These are phyloP conservation scores for Cercospora nicotianae DNA, from an alignment of 2,329 filamentous ascomycete species.

Conservation along the genomic window DNA sequence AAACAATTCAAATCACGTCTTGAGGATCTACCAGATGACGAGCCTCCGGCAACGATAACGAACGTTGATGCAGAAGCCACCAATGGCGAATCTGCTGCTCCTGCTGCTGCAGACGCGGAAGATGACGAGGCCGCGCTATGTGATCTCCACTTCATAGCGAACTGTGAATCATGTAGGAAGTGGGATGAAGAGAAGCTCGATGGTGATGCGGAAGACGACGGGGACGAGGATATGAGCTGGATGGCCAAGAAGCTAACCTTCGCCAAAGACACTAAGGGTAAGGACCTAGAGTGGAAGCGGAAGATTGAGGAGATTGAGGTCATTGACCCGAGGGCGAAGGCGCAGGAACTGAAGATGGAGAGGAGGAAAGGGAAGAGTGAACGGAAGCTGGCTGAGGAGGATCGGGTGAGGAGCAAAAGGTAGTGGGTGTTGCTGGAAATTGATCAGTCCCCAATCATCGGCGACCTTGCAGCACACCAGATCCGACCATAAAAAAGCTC, in stretches of 20 bases:
- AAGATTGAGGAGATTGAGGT: conserved; percentile 87
- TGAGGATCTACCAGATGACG: conserved; percentile 45
- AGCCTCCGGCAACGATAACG: background rate
- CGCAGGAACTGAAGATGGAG: conserved; percentile 32
- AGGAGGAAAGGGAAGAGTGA: conserved; percentile 26
- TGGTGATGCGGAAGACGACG: conserved; percentile 52
- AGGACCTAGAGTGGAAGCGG: conserved; percentile 83
- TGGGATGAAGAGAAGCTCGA: conserved; percentile 73
- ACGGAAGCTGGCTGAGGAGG: conserved; percentile 19
- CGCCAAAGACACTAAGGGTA: conserved; percentile 84
- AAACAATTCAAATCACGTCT: conserved; percentile 79
- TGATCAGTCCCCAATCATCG: too few relatives aligned
- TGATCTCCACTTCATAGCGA: conserved; percentile 92
- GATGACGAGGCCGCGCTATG: conserved; percentile 72
- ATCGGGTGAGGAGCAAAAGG: conserved; percentile 21
- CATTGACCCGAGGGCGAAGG: conserved; percentile 63
- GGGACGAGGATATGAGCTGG: conserved; percentile 65
- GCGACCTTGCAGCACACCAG: too few relatives aligned
- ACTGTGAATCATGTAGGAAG: conserved; percentile 85
- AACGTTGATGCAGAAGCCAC: conserved; percentile 4
- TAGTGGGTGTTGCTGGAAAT: background rate
- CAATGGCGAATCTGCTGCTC: conserved; percentile 15
- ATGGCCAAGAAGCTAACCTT: conserved; percentile 84
- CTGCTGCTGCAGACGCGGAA: conserved; percentile 45
- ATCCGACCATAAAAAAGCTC: too few relatives aligned